Percentiles rank a stretch among this genome's conserved stretches.
Conservation (phyloP, 257 asterid genomes). For the Cynanchum wilfordii region DNA sequence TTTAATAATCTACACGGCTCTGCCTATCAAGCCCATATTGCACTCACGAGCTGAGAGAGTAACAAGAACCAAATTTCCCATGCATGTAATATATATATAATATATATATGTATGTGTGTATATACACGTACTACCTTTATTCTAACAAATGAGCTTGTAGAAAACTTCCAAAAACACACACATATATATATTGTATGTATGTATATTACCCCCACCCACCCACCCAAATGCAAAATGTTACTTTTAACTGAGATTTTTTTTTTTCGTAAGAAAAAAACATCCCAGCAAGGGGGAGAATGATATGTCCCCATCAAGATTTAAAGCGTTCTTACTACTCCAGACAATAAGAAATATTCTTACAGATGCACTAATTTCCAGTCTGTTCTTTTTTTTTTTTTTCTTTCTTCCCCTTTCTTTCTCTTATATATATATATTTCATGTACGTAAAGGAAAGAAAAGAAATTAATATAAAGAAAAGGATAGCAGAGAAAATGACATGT, state of each 20-base stretch:
- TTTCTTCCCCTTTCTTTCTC: not conserved
- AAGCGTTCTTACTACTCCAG: not conserved
- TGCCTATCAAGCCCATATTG: too few relatives aligned
- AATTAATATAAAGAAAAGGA: not conserved
- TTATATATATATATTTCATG: not conserved
- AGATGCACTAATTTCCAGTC: not conserved
- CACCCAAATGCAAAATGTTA: not conserved
- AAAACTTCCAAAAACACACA: too few relatives aligned
- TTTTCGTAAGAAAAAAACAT: not conserved
- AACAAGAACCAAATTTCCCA: too few relatives aligned
- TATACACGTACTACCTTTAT: too few relatives aligned
- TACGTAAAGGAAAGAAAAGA: too few relatives aligned
- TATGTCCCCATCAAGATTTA: not conserved
- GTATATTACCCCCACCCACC: not conserved
- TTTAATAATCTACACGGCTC: too few relatives aligned
- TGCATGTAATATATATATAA: too few relatives aligned
- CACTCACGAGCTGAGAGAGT: too few relatives aligned
- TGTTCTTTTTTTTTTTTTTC: not conserved
- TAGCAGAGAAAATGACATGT: constrained; percentile 13
- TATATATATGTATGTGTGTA: too few relatives aligned
- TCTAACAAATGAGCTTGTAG: too few relatives aligned
- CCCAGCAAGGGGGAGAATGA: not conserved
- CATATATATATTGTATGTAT: too few relatives aligned
- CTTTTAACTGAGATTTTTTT: not conserved
- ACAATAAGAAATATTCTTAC: not conserved